A percentile compares a stretch with the other conserved stretches of the same genome.
Evolutionary conservation across 805 yeast genomes (phyloP).

Genomic region (Priceomyces fermenticarens): DNA sequence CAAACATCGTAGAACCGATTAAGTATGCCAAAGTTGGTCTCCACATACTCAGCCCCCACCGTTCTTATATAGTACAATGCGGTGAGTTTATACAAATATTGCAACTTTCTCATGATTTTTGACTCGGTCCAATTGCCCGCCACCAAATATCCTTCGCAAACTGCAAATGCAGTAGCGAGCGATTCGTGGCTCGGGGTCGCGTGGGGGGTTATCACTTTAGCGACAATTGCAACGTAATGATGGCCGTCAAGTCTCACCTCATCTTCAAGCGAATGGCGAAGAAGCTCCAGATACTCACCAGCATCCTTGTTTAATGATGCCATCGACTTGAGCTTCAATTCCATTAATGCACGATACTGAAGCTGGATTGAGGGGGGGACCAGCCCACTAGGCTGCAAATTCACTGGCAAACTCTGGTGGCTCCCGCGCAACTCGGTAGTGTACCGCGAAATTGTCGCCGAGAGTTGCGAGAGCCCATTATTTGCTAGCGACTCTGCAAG

Average conservation of each 20-base stretch:
- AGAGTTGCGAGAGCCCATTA: constrained; percentile 23
- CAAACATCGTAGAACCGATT: constrained; percentile 26
- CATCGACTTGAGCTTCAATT: constrained; percentile 14
- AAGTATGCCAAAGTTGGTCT: constrained; percentile 16
- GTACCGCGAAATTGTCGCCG: constrained; percentile 12
- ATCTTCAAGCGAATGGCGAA: constrained; percentile 5
- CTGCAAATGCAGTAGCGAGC: constrained; percentile 14
- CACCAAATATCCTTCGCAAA: constrained; percentile 29
- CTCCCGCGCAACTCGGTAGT: constrained; percentile 14
- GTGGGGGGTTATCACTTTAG: constrained; percentile 1
- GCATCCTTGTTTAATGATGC: constrained; percentile 3
- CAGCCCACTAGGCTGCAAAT: constrained; percentile 1
- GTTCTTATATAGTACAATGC: constrained; percentile 16
- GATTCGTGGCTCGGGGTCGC: background rate
- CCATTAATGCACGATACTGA: constrained; percentile 15
- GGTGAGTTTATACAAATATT: constrained; percentile 26
- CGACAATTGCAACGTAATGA: constrained; percentile 15
- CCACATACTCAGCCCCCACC: constrained; percentile 10
- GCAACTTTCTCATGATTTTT: constrained; percentile 16
- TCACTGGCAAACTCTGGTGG: too few relatives aligned
- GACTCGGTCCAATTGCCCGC: constrained; percentile 29
- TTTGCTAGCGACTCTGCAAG: constrained; percentile 21
- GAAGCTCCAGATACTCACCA: constrained; percentile 10
- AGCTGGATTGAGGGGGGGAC: constrained; percentile 19
- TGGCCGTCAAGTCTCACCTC: constrained; percentile 16